Conservation (phyloP, 2,329 filamentous ascomycete genomes). For the Nigrospora oryzae region DNA sequence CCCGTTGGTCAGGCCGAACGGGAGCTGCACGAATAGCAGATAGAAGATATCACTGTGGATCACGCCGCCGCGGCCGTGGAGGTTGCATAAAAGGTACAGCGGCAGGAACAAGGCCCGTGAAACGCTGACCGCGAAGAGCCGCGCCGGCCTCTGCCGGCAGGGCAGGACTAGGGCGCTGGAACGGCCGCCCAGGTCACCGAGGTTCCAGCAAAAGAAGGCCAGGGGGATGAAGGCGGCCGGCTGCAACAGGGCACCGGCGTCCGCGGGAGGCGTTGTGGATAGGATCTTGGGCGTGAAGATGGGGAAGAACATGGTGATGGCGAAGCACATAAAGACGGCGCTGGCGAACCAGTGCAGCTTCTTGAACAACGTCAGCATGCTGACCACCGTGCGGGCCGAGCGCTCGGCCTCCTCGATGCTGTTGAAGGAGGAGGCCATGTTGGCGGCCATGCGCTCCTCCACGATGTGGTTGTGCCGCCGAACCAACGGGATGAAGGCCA, state of each 20-base stretch:
- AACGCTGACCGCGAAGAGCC: conserved; percentile 61
- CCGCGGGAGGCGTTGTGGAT: conserved; percentile 28
- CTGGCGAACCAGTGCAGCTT: conserved; percentile 73
- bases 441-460: conserved; percentile 36
- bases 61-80: conserved; percentile 64
- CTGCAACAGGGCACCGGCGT: conserved; percentile 53
- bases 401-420: conserved; percentile 46
- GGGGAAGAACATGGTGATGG: conserved; percentile 87
- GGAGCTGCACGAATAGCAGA: conserved; percentile 69
- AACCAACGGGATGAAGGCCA: conserved; percentile 68
- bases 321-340: conserved; percentile 75
- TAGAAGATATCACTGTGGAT: conserved; percentile 84
- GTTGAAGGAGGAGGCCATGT: conserved; percentile 39
- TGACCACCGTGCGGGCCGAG: conserved; percentile 36
- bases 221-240: conserved; percentile 80
- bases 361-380: conserved; percentile 57
- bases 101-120: conserved; percentile 66
- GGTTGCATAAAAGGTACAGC: conserved; percentile 83
- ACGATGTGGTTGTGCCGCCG: conserved; percentile 47
- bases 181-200: conserved; percentile 75
- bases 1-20: conserved; percentile 80
- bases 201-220: conserved; percentile 88
- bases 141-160: conserved; percentile 49
- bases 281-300: conserved; percentile 72
- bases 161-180: conserved; percentile 51